phyloP scores from a whole-genome alignment of 2,329 filamentous ascomycete species.

The Nothopassalora personata region DNA sequence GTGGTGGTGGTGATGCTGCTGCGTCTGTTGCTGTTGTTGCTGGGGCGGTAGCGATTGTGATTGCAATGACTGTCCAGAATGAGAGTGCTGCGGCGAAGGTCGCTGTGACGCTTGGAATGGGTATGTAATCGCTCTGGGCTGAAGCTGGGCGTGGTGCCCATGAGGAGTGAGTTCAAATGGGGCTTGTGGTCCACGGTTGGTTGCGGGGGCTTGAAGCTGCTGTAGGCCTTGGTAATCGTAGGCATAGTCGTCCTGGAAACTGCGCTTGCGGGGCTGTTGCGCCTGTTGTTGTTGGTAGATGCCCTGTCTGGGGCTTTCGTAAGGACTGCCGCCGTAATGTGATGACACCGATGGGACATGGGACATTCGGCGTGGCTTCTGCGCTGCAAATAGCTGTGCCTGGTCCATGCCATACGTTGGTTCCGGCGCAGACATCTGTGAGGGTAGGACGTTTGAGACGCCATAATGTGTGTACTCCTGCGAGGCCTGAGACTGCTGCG shows the following conservation, averaged over 20 bases:
- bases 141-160: constrained; percentile 23
- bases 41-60: constrained; percentile 30
- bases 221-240: constrained; percentile 39
- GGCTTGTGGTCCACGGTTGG: constrained; percentile 29
- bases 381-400: constrained; percentile 23
- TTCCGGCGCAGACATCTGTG: constrained; percentile 26
- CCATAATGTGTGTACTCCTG: constrained; percentile 27
- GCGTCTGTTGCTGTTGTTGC: constrained; percentile 45
- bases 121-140: constrained; percentile 15
- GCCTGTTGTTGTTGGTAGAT: constrained; percentile 26
- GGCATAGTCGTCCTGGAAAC: constrained; percentile 38
- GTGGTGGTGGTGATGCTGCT: constrained; percentile 59
- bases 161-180: constrained; percentile 37
- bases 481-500: constrained; percentile 12
- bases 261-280: constrained; percentile 38
- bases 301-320: constrained; percentile 30
- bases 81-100: constrained; percentile 20
- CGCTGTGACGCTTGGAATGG: constrained; percentile 21
- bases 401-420: constrained; percentile 26
- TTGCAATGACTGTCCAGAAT: constrained; percentile 18
- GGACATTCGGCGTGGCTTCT: constrained; percentile 22
- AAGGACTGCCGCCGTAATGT: constrained; percentile 27
- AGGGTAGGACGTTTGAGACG: constrained; percentile 25
- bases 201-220: constrained; percentile 32
- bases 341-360: constrained; percentile 19